Evolutionary conservation across 2,329 filamentous ascomycete genomes (phyloP).

Genomic region (Trichoderma pleuroti): DNA sequence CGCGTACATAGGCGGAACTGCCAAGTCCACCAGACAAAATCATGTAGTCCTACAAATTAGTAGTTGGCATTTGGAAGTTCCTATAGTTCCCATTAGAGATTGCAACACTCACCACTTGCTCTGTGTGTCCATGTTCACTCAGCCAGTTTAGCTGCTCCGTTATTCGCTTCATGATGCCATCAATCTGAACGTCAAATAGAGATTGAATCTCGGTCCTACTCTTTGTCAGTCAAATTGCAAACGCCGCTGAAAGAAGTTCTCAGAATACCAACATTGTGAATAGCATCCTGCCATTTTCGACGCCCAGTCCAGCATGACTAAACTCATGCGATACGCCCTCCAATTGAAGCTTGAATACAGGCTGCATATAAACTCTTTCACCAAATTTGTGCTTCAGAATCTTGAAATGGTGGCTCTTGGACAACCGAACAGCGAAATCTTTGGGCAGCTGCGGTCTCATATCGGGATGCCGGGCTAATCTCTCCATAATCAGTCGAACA

Average conservation of each 20-base stretch:
- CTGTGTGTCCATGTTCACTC: constrained; percentile 24
- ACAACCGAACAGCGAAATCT: constrained; percentile 37
- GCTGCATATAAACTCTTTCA: constrained; percentile 40
- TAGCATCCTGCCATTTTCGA: constrained; percentile 39
- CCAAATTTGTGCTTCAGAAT: constrained; percentile 43
- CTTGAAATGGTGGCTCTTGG: constrained; percentile 37
- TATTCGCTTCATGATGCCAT: constrained; percentile 38
- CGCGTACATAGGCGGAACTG: not conserved
- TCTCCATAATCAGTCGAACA: constrained; percentile 36
- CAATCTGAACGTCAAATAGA: constrained; percentile 42
- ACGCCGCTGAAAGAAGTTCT: not conserved
- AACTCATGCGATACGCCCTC: constrained; percentile 42
- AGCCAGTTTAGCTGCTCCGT: constrained; percentile 41
- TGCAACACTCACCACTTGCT: constrained; percentile 34
- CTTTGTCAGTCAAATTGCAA: not conserved
- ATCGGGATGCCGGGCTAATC: constrained; percentile 25
- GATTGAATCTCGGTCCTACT: constrained; percentile 41
- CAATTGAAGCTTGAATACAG: constrained; percentile 40
- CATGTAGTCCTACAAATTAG: not conserved
- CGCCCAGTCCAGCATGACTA: constrained; percentile 35
- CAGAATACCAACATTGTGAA: not conserved
- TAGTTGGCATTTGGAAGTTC: not conserved
- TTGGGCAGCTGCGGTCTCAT: constrained; percentile 24
- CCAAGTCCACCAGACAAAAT: not conserved
- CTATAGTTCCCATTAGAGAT: fast-evolving